Conservation (phyloP, 495 filamentous ascomycete species). For the Letharia lupina region DNA sequence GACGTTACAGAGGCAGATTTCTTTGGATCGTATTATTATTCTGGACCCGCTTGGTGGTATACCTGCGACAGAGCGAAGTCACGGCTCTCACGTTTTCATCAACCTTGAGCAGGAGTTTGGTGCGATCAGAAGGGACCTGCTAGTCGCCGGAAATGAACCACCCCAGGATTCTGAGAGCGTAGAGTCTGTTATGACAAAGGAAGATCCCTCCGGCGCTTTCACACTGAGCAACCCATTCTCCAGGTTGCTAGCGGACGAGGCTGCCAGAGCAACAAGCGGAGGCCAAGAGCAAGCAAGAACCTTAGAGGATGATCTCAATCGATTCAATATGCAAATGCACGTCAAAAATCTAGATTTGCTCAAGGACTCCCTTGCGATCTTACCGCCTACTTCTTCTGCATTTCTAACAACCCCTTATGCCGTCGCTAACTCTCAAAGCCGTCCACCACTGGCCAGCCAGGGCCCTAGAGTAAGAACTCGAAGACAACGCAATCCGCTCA, state of each 20-base stretch:
- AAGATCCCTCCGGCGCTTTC: background rate
- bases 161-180: background rate
- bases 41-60: constrained; percentile 85
- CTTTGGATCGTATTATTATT: constrained; percentile 79
- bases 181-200: background rate
- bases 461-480: constrained; percentile 64
- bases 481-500: constrained; percentile 77
- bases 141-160: constrained; percentile 6
- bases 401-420: constrained; percentile 80
- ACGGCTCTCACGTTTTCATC: constrained; percentile 78
- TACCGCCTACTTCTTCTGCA: constrained; percentile 80
- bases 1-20: constrained; percentile 45
- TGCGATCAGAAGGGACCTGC: constrained; percentile 54
- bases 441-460: constrained; percentile 35
- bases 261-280: background rate
- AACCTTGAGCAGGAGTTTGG: constrained; percentile 89
- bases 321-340: constrained; percentile 39
- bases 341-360: constrained; percentile 66
- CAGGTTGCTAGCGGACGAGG: background rate
- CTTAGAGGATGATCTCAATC: constrained; percentile 9
- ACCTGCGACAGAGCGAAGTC: constrained; percentile 56
- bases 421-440: constrained; percentile 56
- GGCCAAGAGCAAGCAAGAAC: background rate
- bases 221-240: background rate
- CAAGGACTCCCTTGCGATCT: constrained; percentile 56